phyloP scores from a whole-genome alignment of 2,329 filamentous ascomycete species.

The Colletotrichum spinosum region DNA sequence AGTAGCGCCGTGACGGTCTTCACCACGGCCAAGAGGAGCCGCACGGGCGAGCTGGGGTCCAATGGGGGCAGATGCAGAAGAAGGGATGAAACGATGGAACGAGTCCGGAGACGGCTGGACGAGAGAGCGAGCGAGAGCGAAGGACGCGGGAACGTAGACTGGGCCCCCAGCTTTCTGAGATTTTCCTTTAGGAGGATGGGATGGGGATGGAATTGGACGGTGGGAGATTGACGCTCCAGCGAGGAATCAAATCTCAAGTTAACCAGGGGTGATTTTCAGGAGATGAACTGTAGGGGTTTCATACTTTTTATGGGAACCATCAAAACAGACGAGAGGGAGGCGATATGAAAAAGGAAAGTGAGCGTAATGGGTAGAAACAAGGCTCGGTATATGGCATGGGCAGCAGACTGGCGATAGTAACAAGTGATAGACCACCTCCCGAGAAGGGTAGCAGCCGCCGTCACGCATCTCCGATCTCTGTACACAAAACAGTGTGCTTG shows the following conservation, averaged over 20 bases:
- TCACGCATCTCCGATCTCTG: no score
- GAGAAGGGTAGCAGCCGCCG: no score
- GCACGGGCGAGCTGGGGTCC: slow-evolving; percentile 20
- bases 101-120: slow-evolving; percentile 7
- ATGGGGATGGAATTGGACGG: not conserved
- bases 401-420: not conserved
- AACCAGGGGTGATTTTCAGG: slow-evolving; percentile 4
- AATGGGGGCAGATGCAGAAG: slow-evolving; percentile 20
- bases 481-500: no score
- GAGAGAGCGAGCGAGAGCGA: slow-evolving; percentile 6
- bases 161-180: no score
- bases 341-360: not conserved
- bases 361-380: not conserved
- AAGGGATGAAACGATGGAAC: slow-evolving; percentile 31
- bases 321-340: not conserved
- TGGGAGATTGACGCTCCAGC: no score
- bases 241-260: slow-evolving; percentile 1
- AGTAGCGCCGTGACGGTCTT: not conserved
- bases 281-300: slow-evolving; percentile 19
- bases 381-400: not conserved
- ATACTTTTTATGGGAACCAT: slow-evolving; percentile 8
- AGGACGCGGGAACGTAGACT: not conserved
- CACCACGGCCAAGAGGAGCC: not conserved
- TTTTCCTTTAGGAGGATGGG: not conserved
- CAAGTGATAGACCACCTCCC: no score